Conservation (phyloP, 164 flowering plant genomes). For the Saururus chinensis region DNA sequence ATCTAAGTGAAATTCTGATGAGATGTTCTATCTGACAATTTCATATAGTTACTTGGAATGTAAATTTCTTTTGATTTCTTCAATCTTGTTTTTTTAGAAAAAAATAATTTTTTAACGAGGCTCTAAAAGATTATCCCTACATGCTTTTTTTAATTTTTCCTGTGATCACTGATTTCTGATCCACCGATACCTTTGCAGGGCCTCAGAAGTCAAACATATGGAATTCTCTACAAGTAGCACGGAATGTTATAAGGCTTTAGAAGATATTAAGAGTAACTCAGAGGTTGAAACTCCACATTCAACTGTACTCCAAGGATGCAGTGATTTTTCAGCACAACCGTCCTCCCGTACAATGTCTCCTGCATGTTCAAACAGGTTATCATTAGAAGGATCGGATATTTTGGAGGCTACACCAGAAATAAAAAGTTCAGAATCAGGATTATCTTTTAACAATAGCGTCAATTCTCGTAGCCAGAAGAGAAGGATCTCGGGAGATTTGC, state of each 20-base stretch:
- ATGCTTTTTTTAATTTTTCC: background rate
- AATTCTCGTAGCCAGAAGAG: constrained; percentile 61
- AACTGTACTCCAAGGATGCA: constrained; percentile 20
- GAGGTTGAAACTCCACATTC: constrained; percentile 33
- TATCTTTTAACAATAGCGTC: constrained; percentile 49
- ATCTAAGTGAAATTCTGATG: background rate
- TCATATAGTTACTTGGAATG: background rate
- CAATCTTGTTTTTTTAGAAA: background rate
- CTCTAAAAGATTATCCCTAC: background rate
- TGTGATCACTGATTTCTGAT: background rate
- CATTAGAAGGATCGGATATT: constrained; percentile 12
- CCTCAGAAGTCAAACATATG: constrained; percentile 10
- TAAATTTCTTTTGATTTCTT: background rate
- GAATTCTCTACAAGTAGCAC: constrained; percentile 24
- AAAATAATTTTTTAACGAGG: background rate
- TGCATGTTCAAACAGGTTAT: constrained; percentile 13
- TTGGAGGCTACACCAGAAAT: constrained; percentile 44
- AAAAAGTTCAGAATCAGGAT: constrained; percentile 34
- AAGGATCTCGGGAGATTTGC: constrained; percentile 28
- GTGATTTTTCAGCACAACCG: constrained; percentile 25
- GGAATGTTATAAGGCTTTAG: constrained; percentile 34
- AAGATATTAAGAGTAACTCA: constrained; percentile 27
- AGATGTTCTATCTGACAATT: background rate
- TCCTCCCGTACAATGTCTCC: constrained; percentile 15
- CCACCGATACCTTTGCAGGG: constrained; percentile 28